These are phyloP conservation scores for Lyophyllum decastes DNA, from an alignment of 768 basidiomycete genomes.

Conservation along the genomic window DNA sequence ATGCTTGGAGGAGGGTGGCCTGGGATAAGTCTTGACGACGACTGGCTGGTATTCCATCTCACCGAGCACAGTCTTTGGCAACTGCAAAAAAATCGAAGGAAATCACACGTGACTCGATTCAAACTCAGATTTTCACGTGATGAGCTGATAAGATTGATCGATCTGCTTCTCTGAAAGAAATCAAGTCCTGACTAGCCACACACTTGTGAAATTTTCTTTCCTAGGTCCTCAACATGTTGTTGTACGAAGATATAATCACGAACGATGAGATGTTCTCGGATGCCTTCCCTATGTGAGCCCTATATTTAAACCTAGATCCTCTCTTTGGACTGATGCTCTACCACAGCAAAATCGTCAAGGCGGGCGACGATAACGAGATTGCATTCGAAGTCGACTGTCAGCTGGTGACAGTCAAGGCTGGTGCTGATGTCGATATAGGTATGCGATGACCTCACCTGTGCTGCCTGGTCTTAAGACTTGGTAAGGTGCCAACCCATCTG, in stretches of 20 bases:
- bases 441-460: conserved; percentile 16
- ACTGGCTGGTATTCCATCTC: conserved; percentile 84
- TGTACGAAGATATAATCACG: conserved; percentile 73
- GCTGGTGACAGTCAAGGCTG: conserved; percentile 67
- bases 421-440: conserved; percentile 90
- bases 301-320: neutral
- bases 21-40: conserved; percentile 62
- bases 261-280: conserved; percentile 94
- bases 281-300: conserved; percentile 80
- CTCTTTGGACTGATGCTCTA: conserved; percentile 7
- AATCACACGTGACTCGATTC: neutral
- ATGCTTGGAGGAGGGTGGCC: conserved; percentile 55
- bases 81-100: conserved; percentile 16
- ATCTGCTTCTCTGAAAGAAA: conserved; percentile 20
- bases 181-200: conserved; percentile 17
- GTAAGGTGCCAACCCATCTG: conserved; percentile 89
- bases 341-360: conserved; percentile 74
- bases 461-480: neutral
- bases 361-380: conserved; percentile 41
- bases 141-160: conserved; percentile 39
- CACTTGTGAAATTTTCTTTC: conserved; percentile 14
- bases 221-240: conserved; percentile 54
- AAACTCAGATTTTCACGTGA: conserved; percentile 12
- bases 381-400: conserved; percentile 88
- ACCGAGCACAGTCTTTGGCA: neutral